phyloP scores from a whole-genome alignment of 2,329 filamentous ascomycete genomes.

The Apiospora kogelbergensis region DNA sequence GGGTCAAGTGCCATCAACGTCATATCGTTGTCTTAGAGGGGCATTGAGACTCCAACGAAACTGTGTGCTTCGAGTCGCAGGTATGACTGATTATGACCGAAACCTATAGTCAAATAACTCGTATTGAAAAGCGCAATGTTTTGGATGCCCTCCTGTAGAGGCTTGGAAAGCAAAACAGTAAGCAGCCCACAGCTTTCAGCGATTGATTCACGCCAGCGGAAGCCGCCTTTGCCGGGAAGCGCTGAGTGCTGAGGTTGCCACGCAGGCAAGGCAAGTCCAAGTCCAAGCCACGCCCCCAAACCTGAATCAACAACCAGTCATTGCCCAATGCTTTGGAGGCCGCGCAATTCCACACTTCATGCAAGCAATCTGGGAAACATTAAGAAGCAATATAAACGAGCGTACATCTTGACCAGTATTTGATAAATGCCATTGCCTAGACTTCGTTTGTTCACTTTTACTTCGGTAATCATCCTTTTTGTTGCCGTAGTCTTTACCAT shows the following conservation, averaged over 20 bases:
- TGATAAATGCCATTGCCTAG: slow-evolving; percentile 1
- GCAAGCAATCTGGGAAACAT: not conserved
- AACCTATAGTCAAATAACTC: not conserved
- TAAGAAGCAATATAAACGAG: slow-evolving; percentile 4
- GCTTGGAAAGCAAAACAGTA: not conserved
- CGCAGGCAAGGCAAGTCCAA: not conserved
- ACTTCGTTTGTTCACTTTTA: not conserved
- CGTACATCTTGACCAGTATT: not conserved
- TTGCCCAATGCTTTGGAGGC: slow-evolving; percentile 3
- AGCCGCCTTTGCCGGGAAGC: not conserved
- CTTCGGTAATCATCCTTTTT: slow-evolving; percentile 5
- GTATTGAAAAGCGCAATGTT: not conserved
- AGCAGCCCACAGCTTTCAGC: not conserved
- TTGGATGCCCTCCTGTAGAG: not conserved
- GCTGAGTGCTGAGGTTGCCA: no score
- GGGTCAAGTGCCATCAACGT: not conserved
- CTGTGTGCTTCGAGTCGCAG: not conserved
- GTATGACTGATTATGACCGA: not conserved
- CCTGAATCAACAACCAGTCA: slow-evolving; percentile 12
- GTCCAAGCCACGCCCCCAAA: slow-evolving; percentile 16
- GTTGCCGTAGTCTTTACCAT: slow-evolving; percentile 2
- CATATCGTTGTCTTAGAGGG: not conserved
- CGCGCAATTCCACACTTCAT: slow-evolving; percentile 11
- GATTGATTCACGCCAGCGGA: not conserved
- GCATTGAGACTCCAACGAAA: not conserved